phyloP scores from a whole-genome alignment of 1,284 basidiomycete species.

The Ganoderma resinaceum region DNA sequence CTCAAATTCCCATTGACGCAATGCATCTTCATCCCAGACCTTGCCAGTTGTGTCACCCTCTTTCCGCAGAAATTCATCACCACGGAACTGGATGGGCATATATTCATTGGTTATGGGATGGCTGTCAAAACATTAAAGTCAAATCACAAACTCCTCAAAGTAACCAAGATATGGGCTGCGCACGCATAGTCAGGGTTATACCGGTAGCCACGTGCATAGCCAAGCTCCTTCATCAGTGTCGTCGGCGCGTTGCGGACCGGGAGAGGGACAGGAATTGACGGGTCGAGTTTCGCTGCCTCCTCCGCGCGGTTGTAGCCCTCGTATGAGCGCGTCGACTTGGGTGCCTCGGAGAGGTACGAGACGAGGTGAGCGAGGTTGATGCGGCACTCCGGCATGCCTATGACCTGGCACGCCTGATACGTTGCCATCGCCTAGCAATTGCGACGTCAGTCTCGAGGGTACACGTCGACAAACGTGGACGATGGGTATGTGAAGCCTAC shows the following conservation, averaged over 20 bases:
- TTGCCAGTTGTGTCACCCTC: slow-evolving; percentile 63
- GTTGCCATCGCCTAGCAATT: slow-evolving; percentile 73
- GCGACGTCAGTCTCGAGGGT: slow-evolving; percentile 13
- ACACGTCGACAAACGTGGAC: not conserved
- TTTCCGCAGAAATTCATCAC: slow-evolving; percentile 57
- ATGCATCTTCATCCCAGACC: slow-evolving; percentile 76
- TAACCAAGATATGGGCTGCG: slow-evolving; percentile 38
- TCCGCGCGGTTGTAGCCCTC: slow-evolving; percentile 80
- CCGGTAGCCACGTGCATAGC: slow-evolving; percentile 74
- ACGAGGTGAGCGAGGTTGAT: slow-evolving; percentile 85
- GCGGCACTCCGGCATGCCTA: slow-evolving; percentile 87
- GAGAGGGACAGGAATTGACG: slow-evolving; percentile 72
- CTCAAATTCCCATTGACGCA: slow-evolving; percentile 76
- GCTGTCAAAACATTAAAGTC: slow-evolving; percentile 39
- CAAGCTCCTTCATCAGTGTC: slow-evolving; percentile 80
- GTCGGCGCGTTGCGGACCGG: slow-evolving; percentile 91
- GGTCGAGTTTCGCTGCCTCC: slow-evolving; percentile 61
- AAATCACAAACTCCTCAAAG: slow-evolving; percentile 6
- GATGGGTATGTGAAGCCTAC: slow-evolving; percentile 46
- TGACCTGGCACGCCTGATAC: slow-evolving; percentile 79
- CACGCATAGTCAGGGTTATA: slow-evolving; percentile 84
- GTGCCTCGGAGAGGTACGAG: slow-evolving; percentile 83
- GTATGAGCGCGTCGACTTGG: slow-evolving; percentile 84
- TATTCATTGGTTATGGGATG: slow-evolving; percentile 80
- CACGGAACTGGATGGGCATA: slow-evolving; percentile 53